phyloP scores from a whole-genome alignment of 2,329 filamentous ascomycete genomes.

The Penicillium hordei region DNA sequence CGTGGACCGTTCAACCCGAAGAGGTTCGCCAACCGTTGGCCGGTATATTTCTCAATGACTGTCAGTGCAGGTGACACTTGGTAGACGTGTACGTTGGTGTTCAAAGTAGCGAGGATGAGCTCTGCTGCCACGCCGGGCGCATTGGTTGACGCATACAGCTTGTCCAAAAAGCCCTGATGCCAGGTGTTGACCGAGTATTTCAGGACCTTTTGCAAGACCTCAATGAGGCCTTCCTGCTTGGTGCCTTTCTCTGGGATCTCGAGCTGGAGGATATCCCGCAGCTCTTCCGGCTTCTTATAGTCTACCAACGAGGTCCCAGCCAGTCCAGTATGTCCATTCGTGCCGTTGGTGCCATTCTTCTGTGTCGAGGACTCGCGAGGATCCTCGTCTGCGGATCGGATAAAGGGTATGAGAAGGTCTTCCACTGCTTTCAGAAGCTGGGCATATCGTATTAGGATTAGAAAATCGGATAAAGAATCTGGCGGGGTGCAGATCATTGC shows the following conservation, averaged over 20 bases:
- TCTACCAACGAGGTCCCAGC: slow-evolving; percentile 64
- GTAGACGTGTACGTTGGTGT: slow-evolving; percentile 94
- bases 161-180: slow-evolving; percentile 95
- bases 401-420: slow-evolving; percentile 47
- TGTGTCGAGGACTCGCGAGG: slow-evolving; percentile 13
- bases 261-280: slow-evolving; percentile 55
- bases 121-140: slow-evolving; percentile 84
- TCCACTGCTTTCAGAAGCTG: slow-evolving; percentile 44
- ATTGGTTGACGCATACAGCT: slow-evolving; percentile 88
- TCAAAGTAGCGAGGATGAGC: slow-evolving; percentile 77
- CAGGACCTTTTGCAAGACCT: slow-evolving; percentile 68
- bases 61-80: slow-evolving; percentile 88
- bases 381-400: slow-evolving; percentile 44
- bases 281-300: slow-evolving; percentile 58
- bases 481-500: slow-evolving; percentile 3
- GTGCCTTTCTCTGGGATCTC: slow-evolving; percentile 58
- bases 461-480: not conserved
- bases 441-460: not conserved
- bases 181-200: slow-evolving; percentile 96
- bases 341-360: slow-evolving; percentile 24
- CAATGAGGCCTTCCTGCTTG: slow-evolving; percentile 70
- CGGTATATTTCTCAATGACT: slow-evolving; percentile 81
- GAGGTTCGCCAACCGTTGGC: slow-evolving; percentile 67
- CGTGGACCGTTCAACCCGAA: slow-evolving; percentile 72
- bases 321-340: slow-evolving; percentile 56